Percentiles rank a stretch among this genome's conserved stretches.
Evolutionary conservation across 2,329 filamentous ascomycete species (phyloP).

Genomic region (Verticillium zaregamsianum): DNA sequence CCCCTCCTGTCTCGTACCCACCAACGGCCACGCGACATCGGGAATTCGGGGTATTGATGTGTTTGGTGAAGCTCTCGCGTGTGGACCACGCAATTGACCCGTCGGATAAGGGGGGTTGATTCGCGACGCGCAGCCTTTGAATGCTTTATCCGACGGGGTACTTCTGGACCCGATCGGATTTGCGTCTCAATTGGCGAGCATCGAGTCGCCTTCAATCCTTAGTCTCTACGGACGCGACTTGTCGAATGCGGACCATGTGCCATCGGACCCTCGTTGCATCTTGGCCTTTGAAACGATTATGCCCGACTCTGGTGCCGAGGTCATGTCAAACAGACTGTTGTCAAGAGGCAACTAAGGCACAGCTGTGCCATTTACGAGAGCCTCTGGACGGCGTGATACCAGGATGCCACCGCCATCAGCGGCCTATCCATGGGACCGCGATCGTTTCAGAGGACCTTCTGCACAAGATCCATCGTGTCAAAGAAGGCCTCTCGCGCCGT

Average conservation of each 20-base stretch:
- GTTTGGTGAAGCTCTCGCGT: background rate
- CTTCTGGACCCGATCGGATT: background rate
- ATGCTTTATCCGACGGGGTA: background rate
- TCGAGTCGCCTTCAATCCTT: background rate
- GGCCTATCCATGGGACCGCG: background rate
- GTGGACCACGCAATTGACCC: background rate
- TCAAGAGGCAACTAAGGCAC: too few relatives aligned
- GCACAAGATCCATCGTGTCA: constrained; percentile 59
- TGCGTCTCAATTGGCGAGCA: background rate
- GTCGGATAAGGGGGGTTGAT: background rate
- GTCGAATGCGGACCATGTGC: background rate
- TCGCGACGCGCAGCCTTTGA: background rate
- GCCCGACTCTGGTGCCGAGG: too few relatives aligned
- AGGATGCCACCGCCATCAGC: background rate
- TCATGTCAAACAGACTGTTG: too few relatives aligned
- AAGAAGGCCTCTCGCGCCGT: constrained; percentile 56
- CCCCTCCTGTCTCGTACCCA: background rate
- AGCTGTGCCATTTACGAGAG: too few relatives aligned
- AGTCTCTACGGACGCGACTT: background rate
- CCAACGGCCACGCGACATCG: background rate
- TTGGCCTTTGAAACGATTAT: background rate
- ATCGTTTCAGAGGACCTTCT: constrained; percentile 46
- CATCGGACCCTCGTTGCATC: background rate
- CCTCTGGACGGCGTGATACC: too few relatives aligned
- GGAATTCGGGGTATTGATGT: background rate